Percentiles rank a stretch among this genome's conserved stretches.
Evolutionary conservation across 495 filamentous ascomycete genomes (phyloP).

Genomic region (Penicillium silybi): DNA sequence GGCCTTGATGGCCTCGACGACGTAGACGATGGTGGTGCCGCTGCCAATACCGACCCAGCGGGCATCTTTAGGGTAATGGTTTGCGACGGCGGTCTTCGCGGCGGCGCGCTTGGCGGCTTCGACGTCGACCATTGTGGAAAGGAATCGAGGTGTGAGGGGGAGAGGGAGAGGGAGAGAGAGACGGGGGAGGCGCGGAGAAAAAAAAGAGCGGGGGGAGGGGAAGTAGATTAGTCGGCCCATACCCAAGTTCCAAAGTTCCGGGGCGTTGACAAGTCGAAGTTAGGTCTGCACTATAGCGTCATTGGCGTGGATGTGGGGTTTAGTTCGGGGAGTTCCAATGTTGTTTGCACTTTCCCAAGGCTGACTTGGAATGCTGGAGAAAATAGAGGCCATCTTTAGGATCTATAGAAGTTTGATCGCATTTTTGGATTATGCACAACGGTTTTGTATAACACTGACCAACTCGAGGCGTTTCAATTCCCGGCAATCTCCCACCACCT

Average conservation of each 20-base stretch:
- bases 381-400: background rate
- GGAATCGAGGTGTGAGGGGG: constrained; percentile 15
- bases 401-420: background rate
- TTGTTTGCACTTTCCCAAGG: background rate
- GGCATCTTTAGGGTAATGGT: constrained; percentile 71
- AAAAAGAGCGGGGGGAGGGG: constrained; percentile 10
- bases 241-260: background rate
- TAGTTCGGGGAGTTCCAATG: background rate
- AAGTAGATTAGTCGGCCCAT: background rate
- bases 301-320: constrained; percentile 9
- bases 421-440: background rate
- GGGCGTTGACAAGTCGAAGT: background rate
- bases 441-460: background rate
- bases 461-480: background rate
- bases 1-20: constrained; percentile 87
- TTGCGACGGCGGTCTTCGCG: constrained; percentile 75
- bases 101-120: constrained; percentile 84
- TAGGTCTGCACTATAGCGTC: constrained; percentile 14
- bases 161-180: constrained; percentile 9
- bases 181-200: constrained; percentile 11
- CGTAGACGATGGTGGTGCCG: constrained; percentile 90
- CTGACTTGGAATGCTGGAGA: background rate
- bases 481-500: background rate
- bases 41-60: constrained; percentile 87
- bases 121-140: constrained; percentile 45